Conservation (phyloP, 129 eudicot species). For the Escallonia herrerae region DNA sequence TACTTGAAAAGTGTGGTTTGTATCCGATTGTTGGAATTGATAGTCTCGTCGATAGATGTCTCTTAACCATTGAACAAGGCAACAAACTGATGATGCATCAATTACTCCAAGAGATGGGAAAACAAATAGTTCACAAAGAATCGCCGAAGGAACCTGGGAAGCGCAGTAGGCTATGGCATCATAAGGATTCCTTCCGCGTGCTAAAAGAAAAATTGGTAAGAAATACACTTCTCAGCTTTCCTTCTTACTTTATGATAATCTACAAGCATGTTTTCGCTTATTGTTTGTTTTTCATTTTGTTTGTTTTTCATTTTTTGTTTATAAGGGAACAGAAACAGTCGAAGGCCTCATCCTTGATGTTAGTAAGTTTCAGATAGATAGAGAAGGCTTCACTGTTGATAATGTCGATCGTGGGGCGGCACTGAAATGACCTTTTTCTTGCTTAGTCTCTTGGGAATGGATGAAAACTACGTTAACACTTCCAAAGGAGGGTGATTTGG, state of each 20-base stretch:
- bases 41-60: neutral
- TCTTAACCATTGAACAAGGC: neutral
- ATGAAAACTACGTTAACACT: neutral
- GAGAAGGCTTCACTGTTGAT: neutral
- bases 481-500: neutral
- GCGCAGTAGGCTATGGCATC: neutral
- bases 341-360: neutral
- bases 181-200: neutral
- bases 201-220: neutral
- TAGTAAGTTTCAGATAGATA: neutral
- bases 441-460: neutral
- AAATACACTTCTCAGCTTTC: neutral
- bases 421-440: neutral
- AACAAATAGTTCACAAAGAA: neutral
- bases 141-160: neutral
- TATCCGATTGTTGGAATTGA: neutral
- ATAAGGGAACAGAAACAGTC: neutral
- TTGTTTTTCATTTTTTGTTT: too few species aligned
- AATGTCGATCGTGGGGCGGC: neutral
- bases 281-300: too few species aligned
- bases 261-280: too few species aligned
- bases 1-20: neutral
- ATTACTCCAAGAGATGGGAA: neutral
- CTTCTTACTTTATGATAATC: neutral
- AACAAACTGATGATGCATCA: slow-evolving; percentile 4